Evolutionary conservation across 2,329 filamentous ascomycete genomes (phyloP), one percentile per base, ranked within the genome.

Genomic region (Alternaria sp.): DNA sequence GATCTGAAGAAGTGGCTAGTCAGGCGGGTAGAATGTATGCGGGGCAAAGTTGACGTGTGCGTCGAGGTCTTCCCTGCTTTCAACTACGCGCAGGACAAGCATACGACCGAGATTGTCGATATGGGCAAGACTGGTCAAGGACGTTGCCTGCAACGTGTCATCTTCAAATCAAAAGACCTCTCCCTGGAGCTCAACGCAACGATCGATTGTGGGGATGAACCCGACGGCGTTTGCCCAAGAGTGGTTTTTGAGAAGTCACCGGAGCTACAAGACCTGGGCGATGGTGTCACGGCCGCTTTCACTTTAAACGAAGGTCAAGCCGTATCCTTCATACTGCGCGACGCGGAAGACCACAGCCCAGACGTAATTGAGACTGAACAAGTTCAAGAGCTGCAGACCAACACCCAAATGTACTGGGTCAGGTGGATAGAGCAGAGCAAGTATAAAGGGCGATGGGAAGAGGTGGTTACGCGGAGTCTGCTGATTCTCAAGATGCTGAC

Each of bases 401-500:
- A 89, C 65, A 93, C 90, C 0, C 89, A 90, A 71, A 83, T 82
- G 9, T 94, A 87, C 77, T 93, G 91, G 91, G 89, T 86, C 69
- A 88, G 88, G 69, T 94, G 91, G 88, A 90, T 93, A 57, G 84
- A 86, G 6, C 88, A 89, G 74, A 90, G 88, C 77, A 88, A 85
- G 67, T 93, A 93, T 77, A 88, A 87, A 62, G 91, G 91, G 6
- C 86, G 88, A 32, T 93, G 91, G 87, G 85, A 89, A 57, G 90
- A 93, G 77, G 88, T 91, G 3, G 89, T 93, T 6, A 84, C 85
- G 25, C 84, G 91, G 59, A 93, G 90, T 73, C 81, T 93, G 54
- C 87, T 93, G 83, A 88, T 93, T 57, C 79, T 93, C 47, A 93
- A 93, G 78, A 84, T 93, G 79, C 83, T 93, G 70, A 93, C 91